Percentiles rank a stretch among this genome's conserved stretches.
These are phyloP conservation scores for Sporothrix brunneoviolacea DNA, from an alignment of 2,329 filamentous ascomycete species.

Conservation along the genomic window DNA sequence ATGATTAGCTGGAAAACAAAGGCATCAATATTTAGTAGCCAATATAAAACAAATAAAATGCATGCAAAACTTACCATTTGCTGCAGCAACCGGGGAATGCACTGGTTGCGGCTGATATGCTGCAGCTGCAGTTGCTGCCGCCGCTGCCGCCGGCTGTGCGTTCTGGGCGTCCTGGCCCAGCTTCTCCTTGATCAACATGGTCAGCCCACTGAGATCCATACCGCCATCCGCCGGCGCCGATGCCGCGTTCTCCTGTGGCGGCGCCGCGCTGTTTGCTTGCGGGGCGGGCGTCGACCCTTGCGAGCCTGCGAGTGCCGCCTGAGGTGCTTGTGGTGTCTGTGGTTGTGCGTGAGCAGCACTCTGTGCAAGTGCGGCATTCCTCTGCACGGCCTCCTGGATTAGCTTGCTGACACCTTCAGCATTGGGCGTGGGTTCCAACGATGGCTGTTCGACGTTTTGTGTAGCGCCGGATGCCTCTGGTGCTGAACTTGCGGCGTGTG, in stretches of 20 bases:
- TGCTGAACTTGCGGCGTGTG: background rate
- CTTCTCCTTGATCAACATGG: conserved; percentile 24
- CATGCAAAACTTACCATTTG: conserved; percentile 15
- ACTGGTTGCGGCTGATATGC: background rate
- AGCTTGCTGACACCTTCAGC: conserved; percentile 17
- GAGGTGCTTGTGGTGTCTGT: background rate
- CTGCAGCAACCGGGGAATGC: conserved; percentile 9
- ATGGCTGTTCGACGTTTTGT: background rate
- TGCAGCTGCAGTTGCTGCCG: background rate
- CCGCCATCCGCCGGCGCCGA: background rate
- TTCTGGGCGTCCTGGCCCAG: conserved; percentile 15
- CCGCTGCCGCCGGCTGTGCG: background rate
- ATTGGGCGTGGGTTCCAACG: background rate
- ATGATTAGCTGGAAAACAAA: too few species aligned
- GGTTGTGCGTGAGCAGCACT: too few species aligned
- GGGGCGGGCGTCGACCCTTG: too few species aligned
- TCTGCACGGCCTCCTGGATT: conserved; percentile 21
- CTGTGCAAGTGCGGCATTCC: conserved; percentile 8
- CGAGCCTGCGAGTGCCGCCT: background rate
- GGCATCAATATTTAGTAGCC: too few species aligned
- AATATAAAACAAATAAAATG: too few species aligned
- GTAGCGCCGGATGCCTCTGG: background rate
- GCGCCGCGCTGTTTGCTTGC: background rate
- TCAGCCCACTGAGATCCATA: conserved; percentile 21
- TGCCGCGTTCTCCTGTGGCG: background rate